Evolutionary conservation across 208 protist genomes (phyloP).

Genomic region (Trichomonas vaginalis): DNA sequence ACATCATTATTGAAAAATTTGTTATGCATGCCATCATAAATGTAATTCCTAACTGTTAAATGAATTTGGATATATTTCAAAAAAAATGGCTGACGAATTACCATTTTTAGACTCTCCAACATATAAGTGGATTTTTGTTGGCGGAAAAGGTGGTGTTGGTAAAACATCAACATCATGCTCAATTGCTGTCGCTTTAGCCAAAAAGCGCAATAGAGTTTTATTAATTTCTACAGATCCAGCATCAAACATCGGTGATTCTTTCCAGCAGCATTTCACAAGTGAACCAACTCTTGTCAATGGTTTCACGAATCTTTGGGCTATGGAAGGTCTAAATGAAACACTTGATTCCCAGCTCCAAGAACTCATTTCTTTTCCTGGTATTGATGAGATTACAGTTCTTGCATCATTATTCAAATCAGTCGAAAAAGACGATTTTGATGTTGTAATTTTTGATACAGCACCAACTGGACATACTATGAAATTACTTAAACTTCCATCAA

Average conservation of each 20-base stretch:
- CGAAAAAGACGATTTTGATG: constrained; percentile 60
- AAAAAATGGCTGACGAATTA: not conserved
- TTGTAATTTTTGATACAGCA: constrained; percentile 94
- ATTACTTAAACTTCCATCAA: not conserved
- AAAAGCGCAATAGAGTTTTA: not conserved
- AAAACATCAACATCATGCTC: constrained; percentile 20
- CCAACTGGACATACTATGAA: constrained; percentile 83
- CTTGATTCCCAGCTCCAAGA: not conserved
- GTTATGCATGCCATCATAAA: too few species aligned
- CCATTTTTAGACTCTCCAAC: not conserved
- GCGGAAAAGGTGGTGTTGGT: constrained; percentile 23
- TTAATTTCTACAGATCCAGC: constrained; percentile 20
- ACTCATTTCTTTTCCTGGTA: constrained; percentile 62
- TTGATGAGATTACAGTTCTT: constrained; percentile 92
- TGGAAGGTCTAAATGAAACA: not conserved
- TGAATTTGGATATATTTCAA: not conserved
- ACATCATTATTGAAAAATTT: too few species aligned
- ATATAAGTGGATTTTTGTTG: constrained; percentile 25
- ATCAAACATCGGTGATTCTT: constrained; percentile 13
- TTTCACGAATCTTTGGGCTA: not conserved
- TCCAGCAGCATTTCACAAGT: constrained; percentile 2
- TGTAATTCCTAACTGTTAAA: too few species aligned
- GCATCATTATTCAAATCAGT: constrained; percentile 70
- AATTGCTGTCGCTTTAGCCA: not conserved
- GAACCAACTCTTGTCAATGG: not conserved